Evolutionary conservation across 805 yeast species (phyloP).

Genomic region (Torulaspora delbrueckii): DNA sequence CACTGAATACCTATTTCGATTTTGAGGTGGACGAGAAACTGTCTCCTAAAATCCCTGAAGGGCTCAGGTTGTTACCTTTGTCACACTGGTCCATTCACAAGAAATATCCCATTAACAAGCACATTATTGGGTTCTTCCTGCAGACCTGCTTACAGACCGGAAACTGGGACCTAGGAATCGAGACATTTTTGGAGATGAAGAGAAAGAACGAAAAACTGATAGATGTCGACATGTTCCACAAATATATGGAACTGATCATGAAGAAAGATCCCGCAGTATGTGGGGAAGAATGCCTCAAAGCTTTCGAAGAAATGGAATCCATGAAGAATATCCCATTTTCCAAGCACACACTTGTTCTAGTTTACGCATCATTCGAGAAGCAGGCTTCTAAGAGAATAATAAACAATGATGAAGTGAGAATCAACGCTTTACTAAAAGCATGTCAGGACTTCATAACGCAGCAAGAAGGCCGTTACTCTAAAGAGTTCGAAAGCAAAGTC

Average conservation of each 20-base stretch:
- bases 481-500: constrained; percentile 9
- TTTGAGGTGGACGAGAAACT: constrained; percentile 1
- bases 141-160: constrained; percentile 15
- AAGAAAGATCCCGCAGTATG: constrained; percentile 16
- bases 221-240: constrained; percentile 22
- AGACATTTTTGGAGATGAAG: constrained; percentile 10
- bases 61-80: constrained; percentile 14
- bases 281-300: constrained; percentile 16
- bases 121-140: constrained; percentile 23
- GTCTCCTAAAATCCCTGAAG: constrained; percentile 3
- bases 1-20: constrained; percentile 19
- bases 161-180: constrained; percentile 20
- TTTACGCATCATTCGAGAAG: constrained; percentile 26
- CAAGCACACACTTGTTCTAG: constrained; percentile 19
- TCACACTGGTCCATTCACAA: constrained; percentile 15
- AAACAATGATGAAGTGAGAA: constrained; percentile 9
- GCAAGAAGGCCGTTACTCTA: constrained; percentile 17
- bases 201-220: constrained; percentile 9
- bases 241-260: constrained; percentile 13
- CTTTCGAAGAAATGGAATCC: constrained; percentile 14
- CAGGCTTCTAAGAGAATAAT: constrained; percentile 21
- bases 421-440: constrained; percentile 9
- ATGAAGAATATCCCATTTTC: constrained; percentile 9
- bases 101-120: constrained; percentile 14
- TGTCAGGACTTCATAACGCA: constrained; percentile 19